Conservation (phyloP, 1,139 yeast species). For the Blastobotrys arbuscula region DNA sequence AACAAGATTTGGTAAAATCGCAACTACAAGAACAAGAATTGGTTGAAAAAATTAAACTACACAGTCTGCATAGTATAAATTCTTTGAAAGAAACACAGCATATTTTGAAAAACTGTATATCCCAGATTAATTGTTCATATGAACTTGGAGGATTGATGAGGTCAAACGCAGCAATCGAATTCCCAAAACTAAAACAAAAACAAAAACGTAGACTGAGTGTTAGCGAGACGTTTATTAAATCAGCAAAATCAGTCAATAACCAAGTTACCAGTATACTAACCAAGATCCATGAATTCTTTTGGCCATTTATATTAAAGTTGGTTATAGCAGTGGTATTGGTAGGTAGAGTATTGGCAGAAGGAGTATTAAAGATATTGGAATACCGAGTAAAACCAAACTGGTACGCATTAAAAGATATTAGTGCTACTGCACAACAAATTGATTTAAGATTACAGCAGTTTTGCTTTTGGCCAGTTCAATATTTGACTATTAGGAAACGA, state of each 20-base stretch:
- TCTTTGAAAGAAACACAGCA: slow-evolving; percentile 7
- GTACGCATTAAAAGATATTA: slow-evolving; percentile 40
- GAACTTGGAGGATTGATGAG: slow-evolving; percentile 31
- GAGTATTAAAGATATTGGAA: slow-evolving; percentile 37
- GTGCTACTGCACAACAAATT: slow-evolving; percentile 70
- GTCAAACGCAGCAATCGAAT: slow-evolving; percentile 27
- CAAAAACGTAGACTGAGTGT: slow-evolving; percentile 22
- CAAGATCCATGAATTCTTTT: slow-evolving; percentile 11
- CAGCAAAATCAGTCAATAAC: slow-evolving; percentile 25
- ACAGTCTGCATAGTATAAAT: slow-evolving; percentile 11
- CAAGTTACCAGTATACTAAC: slow-evolving; percentile 16
- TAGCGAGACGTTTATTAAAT: slow-evolving; percentile 25
- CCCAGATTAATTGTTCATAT: slow-evolving; percentile 33
- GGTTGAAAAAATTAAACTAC: slow-evolving; percentile 21
- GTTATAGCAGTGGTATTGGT: slow-evolving; percentile 21
- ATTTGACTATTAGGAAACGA: slow-evolving; percentile 45
- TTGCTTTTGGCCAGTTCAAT: slow-evolving; percentile 77
- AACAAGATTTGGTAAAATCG: slow-evolving; percentile 28
- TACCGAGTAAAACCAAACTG: slow-evolving; percentile 26
- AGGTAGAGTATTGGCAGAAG: slow-evolving; percentile 32
- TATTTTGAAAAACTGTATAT: slow-evolving; percentile 25
- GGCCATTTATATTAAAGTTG: slow-evolving; percentile 15
- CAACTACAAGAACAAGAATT: slow-evolving; percentile 19
- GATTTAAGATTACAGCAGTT: slow-evolving; percentile 75
- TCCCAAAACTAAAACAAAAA: slow-evolving; percentile 26